Evolutionary conservation across 2,329 filamentous ascomycete species (phyloP), one percentile per base, ranked within the genome.

Genomic region (Claviceps sp.): DNA sequence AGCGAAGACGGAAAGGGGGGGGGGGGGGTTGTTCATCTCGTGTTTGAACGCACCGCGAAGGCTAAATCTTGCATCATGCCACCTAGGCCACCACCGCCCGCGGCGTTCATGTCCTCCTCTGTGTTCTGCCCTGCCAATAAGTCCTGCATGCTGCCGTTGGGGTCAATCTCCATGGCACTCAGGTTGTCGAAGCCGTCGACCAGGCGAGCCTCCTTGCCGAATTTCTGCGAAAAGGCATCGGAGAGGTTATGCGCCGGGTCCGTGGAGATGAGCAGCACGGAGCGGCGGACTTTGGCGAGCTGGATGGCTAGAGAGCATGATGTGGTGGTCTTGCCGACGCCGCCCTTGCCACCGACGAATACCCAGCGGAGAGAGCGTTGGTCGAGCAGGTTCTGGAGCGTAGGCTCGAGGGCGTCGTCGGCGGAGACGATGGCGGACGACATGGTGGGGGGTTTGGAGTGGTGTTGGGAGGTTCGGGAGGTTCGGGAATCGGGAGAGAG

Each of bases 1-100:
- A n/a, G 18, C 20, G 8, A 20, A 4, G 22, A n/a, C n/a, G n/a
- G n/a, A n/a, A n/a, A n/a, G n/a, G 43, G 22, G 24, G 42, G 14
- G 42, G 20, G 40, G 53, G 41, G n/a, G 11, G 24, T 5, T 4
- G 8, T 9, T 30, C 30, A 30, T 30, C 8, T 30, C 30, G 30
- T 30, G 30, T 30, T 30, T 11, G 8, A 41, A 49, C 84, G 55
- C 71, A 95, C 89, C 59, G 88, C 90, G 70, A 97, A 96, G 0
- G 93, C 93, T 59, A 98, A 76, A 69, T 98, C 93, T 71, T 98
- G 93, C 86, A 97, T 95, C 90, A 97, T 96, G 60, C 85, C 86
- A 26, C 91, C 90, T 72, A 96, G 82, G 16, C 77, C 79, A 46
- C 83, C 84, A 49, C 83, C 84, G 50, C 77, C 79, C 73, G 87